Evolutionary conservation across 257 asterid species (phyloP).

Genomic region (Avicennia marina): DNA sequence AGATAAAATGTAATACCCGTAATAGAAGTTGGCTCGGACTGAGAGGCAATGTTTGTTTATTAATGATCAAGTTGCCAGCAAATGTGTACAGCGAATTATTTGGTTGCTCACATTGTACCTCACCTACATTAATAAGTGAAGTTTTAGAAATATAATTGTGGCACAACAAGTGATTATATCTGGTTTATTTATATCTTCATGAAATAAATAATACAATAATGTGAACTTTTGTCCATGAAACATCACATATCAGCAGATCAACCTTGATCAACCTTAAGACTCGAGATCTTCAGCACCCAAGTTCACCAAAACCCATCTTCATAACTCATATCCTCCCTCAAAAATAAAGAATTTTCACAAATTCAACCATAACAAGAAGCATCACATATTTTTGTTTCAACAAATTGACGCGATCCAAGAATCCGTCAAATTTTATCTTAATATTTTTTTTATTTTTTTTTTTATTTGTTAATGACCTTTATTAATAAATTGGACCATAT

Average conservation of each 20-base stretch:
- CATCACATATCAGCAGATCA: constrained; percentile 13
- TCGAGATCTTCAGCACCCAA: constrained; percentile 14
- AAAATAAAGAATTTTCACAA: not conserved
- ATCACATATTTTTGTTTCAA: constrained; percentile 4
- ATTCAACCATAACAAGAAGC: constrained; percentile 8
- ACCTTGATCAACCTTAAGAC: too few relatives aligned
- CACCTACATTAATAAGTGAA: constrained; percentile 52
- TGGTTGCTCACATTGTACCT: constrained; percentile 98
- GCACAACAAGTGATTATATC: constrained; percentile 9
- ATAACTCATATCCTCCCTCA: not conserved
- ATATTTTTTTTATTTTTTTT: too few relatives aligned
- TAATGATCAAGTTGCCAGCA: constrained; percentile 85
- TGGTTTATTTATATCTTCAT: not conserved
- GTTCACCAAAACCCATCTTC: not conserved
- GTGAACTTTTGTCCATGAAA: too few relatives aligned
- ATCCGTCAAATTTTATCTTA: too few relatives aligned
- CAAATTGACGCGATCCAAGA: too few relatives aligned
- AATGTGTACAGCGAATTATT: constrained; percentile 95
- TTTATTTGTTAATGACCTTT: too few relatives aligned
- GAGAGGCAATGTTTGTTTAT: constrained; percentile 93
- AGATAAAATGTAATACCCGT: constrained; percentile 47
- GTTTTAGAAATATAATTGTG: not conserved
- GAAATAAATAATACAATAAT: not conserved
- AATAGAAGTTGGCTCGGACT: constrained; percentile 96
- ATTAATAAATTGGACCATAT: too few relatives aligned